phyloP scores from a whole-genome alignment of 1,139 yeast species.

The Candida labiduridarum region DNA sequence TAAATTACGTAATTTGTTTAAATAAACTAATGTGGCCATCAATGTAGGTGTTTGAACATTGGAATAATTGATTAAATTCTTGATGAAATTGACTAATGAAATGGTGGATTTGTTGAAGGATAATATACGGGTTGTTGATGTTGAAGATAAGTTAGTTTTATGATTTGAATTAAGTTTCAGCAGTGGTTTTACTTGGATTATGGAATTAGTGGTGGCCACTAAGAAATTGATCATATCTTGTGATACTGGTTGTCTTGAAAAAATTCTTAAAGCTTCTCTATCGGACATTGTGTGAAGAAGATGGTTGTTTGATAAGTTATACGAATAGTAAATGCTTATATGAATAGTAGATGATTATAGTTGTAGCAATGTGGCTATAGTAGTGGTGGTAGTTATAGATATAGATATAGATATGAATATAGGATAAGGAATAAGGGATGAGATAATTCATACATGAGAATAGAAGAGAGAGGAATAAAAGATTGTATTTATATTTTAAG shows the following conservation, averaged over 20 bases:
- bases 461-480: too few relatives aligned
- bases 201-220: conserved; percentile 78
- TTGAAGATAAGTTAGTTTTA: conserved; percentile 6
- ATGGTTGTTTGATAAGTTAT: too few relatives aligned
- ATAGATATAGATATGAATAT: too few relatives aligned
- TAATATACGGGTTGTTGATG: conserved; percentile 11
- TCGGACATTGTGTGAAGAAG: conserved; percentile 36
- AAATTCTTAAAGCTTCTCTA: conserved; percentile 66
- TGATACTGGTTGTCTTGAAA: conserved; percentile 75
- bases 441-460: too few relatives aligned
- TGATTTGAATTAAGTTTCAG: conserved; percentile 18
- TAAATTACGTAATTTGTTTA: conserved; percentile 71
- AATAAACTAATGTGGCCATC: conserved; percentile 86
- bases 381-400: too few relatives aligned
- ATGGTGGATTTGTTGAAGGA: conserved; percentile 19
- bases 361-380: too few relatives aligned
- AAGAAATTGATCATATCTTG: conserved; percentile 79
- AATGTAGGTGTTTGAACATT: conserved; percentile 95
- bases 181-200: conserved; percentile 58
- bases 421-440: too few relatives aligned
- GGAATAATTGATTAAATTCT: conserved; percentile 70
- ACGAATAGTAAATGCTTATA: too few relatives aligned
- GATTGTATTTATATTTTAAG: too few relatives aligned
- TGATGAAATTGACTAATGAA: conserved; percentile 63
- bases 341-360: not conserved